Conservation (phyloP, 306 rosid species). For the Ormosia semicastrata region DNA sequence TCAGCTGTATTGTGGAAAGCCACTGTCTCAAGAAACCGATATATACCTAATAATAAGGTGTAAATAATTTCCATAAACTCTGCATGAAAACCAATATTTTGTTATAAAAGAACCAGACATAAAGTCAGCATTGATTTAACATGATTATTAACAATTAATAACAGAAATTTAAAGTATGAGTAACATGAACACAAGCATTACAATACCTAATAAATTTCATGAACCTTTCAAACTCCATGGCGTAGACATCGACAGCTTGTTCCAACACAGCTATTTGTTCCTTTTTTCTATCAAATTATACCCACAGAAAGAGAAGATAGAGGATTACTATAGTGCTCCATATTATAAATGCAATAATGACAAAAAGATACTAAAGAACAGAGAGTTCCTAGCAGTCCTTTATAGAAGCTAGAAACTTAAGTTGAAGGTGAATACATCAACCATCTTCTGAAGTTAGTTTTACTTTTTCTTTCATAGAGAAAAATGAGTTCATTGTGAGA, state of each 20-base stretch:
- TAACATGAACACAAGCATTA: conserved; percentile 14
- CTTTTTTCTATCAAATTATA: conserved; percentile 49
- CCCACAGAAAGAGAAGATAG: conserved; percentile 6
- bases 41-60: neutral
- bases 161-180: conserved; percentile 5
- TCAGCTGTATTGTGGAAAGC: neutral
- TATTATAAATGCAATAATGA: neutral
- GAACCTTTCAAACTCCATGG: conserved; percentile 79
- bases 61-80: conserved; percentile 11
- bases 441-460: neutral
- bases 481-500: neutral
- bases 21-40: neutral
- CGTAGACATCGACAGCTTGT: conserved; percentile 73
- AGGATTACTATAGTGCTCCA: conserved; percentile 6
- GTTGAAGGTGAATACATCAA: neutral
- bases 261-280: conserved; percentile 62
- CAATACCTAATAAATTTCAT: conserved; percentile 71
- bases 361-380: neutral
- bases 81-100: neutral
- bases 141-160: neutral
- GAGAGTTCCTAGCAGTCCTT: neutral
- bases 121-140: conserved; percentile 7
- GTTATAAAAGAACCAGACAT: neutral
- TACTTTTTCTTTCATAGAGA: neutral
- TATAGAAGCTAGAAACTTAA: neutral